These are phyloP conservation scores for Nephelium lappaceum DNA, from an alignment of 345 rosid genomes.

Conservation along the genomic window DNA sequence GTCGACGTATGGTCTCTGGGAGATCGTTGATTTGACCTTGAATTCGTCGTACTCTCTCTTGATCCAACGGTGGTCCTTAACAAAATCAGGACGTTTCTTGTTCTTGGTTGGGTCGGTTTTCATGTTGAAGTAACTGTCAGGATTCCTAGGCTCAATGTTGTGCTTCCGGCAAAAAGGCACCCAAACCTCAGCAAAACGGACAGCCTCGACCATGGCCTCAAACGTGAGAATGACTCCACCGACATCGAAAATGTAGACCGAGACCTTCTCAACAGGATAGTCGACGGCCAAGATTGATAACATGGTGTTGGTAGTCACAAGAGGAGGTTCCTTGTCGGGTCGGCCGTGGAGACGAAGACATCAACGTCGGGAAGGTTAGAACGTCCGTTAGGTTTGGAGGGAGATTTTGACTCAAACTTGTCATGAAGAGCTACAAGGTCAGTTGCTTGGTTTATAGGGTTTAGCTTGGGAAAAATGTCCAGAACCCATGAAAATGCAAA, in stretches of 20 bases:
- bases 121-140: too few species aligned
- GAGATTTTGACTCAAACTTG: constrained; percentile 76
- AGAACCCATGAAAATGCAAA: constrained; percentile 94
- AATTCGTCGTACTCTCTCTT: too few species aligned
- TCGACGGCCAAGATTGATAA: constrained; percentile 73
- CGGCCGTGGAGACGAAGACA: constrained; percentile 88
- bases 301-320: constrained; percentile 88
- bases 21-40: too few species aligned
- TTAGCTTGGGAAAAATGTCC: too few species aligned
- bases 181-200: too few species aligned
- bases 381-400: constrained; percentile 79
- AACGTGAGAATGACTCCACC: constrained; percentile 87
- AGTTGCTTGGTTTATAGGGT: constrained; percentile 82
- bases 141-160: too few species aligned
- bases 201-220: too few species aligned
- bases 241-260: constrained; percentile 80
- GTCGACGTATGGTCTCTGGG: too few species aligned
- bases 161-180: too few species aligned
- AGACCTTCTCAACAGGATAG: constrained; percentile 83
- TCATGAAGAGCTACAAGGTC: constrained; percentile 74
- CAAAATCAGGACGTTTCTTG: too few species aligned
- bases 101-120: too few species aligned
- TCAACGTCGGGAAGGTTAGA: constrained; percentile 89
- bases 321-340: constrained; percentile 91
- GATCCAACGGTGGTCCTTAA: too few species aligned